Evolutionary conservation across 139 green algal species (phyloP).

Genomic region (Diplosphaera chodatii): DNA sequence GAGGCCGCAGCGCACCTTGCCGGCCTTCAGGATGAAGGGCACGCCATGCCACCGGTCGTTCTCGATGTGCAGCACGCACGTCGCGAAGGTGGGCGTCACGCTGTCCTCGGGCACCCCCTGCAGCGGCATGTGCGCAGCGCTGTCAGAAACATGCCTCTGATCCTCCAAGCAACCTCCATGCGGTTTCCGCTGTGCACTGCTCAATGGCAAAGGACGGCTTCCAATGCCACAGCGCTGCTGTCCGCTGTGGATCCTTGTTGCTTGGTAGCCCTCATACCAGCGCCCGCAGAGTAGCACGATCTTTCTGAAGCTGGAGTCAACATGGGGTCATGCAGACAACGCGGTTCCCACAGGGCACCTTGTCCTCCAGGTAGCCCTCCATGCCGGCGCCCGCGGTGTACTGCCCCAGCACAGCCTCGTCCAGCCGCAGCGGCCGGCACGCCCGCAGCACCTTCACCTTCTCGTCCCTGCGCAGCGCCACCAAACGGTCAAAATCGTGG

Average conservation of each 20-base stretch:
- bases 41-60: constrained; percentile 91
- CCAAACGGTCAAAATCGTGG: no score
- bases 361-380: constrained; percentile 86
- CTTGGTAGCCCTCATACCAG: no score
- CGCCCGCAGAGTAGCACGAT: no score
- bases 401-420: constrained; percentile 87
- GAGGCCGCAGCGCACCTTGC: constrained; percentile 94
- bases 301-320: no score
- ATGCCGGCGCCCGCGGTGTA: constrained; percentile 57
- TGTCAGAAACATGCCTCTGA: no score
- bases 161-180: not conserved
- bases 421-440: constrained; percentile 48
- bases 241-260: no score
- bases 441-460: constrained; percentile 70
- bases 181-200: not conserved
- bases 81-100: constrained; percentile 86
- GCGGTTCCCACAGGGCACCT: not conserved
- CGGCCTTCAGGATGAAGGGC: constrained; percentile 90
- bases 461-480: constrained; percentile 19
- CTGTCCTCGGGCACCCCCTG: constrained; percentile 68
- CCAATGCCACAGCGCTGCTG: no score
- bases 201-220: no score
- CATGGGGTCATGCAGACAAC: no score
- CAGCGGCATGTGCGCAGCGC: not conserved
- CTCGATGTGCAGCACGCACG: constrained; percentile 67